These are phyloP conservation scores for Thielaviopsis ethacetica DNA, from an alignment of 2,329 filamentous ascomycete species.

Conservation along the genomic window DNA sequence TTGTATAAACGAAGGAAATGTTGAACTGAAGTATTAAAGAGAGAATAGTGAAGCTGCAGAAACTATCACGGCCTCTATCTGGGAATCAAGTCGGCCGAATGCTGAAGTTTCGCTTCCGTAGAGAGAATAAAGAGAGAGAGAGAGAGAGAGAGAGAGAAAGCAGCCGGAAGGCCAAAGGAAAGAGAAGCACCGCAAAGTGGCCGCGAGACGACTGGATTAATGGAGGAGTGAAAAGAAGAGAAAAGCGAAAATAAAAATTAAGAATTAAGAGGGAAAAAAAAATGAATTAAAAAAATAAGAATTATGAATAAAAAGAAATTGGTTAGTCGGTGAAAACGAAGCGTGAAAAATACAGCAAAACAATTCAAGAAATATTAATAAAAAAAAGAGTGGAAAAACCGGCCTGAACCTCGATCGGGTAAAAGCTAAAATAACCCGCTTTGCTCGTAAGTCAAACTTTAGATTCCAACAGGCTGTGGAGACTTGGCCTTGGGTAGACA, in stretches of 20 bases:
- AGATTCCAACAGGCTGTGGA: too few species aligned
- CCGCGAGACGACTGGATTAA: neutral
- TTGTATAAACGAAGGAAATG: neutral
- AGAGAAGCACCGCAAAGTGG: too few species aligned
- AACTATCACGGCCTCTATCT: neutral
- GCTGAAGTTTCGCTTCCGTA: neutral
- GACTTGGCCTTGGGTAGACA: too few species aligned
- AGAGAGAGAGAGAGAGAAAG: too few species aligned
- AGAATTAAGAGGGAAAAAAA: neutral
- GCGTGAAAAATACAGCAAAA: neutral
- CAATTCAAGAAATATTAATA: neutral
- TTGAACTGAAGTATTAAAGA: neutral
- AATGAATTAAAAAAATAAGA: neutral
- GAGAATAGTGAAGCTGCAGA: neutral
- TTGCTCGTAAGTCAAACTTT: neutral
- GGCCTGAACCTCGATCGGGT: neutral
- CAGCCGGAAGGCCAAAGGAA: too few species aligned
- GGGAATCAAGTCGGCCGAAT: neutral
- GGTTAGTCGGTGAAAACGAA: too few species aligned
- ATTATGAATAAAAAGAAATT: neutral
- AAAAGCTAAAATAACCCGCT: constrained; percentile 1
- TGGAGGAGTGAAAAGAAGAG: neutral
- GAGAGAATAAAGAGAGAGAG: neutral
- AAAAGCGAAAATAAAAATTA: neutral
- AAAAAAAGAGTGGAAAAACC: neutral